A percentile compares a stretch with the other conserved stretches of the same genome.
Evolutionary conservation across 495 filamentous ascomycete species (phyloP).

Genomic region (Aspergillus sclerotiicarbonarius): DNA sequence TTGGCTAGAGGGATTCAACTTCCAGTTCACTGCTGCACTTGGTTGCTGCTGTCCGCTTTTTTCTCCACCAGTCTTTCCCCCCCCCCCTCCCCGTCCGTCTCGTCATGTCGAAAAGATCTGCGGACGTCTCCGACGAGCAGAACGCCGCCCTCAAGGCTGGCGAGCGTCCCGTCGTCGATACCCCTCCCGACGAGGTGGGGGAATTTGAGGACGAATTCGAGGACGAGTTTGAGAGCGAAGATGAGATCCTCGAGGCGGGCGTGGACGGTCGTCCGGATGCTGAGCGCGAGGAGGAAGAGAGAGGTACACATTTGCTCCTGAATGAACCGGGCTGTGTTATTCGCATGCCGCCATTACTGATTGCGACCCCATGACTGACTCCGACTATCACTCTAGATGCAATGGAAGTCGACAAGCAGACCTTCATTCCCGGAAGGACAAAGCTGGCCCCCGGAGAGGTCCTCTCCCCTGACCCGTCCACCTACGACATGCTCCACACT

Average conservation of each 20-base stretch:
- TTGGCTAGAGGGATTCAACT: background rate
- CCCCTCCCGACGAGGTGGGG: conserved; percentile 25
- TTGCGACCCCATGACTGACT: conserved; percentile 1
- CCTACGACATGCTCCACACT: conserved; percentile 95
- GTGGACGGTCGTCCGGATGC: conserved; percentile 89
- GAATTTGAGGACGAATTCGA: conserved; percentile 25
- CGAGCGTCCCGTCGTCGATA: conserved; percentile 53
- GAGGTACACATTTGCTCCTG: conserved; percentile 42
- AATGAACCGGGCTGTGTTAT: background rate
- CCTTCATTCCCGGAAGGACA: conserved; percentile 88
- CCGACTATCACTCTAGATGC: conserved; percentile 45
- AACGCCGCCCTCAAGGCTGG: conserved; percentile 65
- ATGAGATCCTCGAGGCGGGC: conserved; percentile 92
- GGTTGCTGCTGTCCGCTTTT: conserved; percentile 22
- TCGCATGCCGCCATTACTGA: background rate
- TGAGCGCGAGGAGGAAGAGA: conserved; percentile 86
- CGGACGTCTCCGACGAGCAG: conserved; percentile 53
- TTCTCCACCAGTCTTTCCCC: conserved; percentile 18
- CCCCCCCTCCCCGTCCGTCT: conserved; percentile 1
- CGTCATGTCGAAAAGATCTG: conserved; percentile 70
- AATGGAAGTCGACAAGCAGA: conserved; percentile 90
- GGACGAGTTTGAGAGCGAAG: conserved; percentile 55
- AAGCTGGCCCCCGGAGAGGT: conserved; percentile 86
- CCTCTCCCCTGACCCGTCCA: conserved; percentile 80
- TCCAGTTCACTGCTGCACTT: conserved; percentile 8